These are phyloP conservation scores for Nakazawaea pomicola DNA, from an alignment of 805 yeast species.

Conservation along the genomic window DNA sequence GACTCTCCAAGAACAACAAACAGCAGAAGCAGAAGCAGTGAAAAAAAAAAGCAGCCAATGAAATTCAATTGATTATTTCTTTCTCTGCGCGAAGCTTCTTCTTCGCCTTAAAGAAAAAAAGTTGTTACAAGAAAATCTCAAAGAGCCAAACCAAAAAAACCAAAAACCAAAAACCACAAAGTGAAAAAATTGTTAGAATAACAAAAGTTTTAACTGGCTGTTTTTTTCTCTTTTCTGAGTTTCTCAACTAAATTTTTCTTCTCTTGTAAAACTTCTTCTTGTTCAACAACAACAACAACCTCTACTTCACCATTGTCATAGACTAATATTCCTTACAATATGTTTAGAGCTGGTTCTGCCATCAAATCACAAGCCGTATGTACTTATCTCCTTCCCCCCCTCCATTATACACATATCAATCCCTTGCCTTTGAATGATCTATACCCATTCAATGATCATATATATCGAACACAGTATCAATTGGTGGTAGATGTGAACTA, in stretches of 20 bases:
- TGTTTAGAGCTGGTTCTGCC: conserved; percentile 6
- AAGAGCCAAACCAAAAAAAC: too few species aligned
- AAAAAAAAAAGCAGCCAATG: too few species aligned
- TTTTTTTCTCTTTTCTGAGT: background rate
- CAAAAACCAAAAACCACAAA: too few species aligned
- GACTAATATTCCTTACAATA: background rate
- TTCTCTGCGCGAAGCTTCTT: too few species aligned
- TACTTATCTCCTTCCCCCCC: background rate
- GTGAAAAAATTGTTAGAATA: conserved; percentile 1
- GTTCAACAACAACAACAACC: background rate
- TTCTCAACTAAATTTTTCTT: background rate
- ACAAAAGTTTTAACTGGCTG: conserved; percentile 10
- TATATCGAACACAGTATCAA: too few species aligned
- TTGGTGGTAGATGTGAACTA: too few species aligned
- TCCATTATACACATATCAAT: background rate
- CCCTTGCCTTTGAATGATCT: background rate
- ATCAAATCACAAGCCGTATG: conserved; percentile 5
- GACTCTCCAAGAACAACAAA: too few species aligned
- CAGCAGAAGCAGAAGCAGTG: too few species aligned
- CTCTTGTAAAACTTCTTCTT: background rate
- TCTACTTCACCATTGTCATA: background rate
- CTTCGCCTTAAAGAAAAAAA: too few species aligned
- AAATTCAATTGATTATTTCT: too few species aligned
- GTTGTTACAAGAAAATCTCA: too few species aligned
- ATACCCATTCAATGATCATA: too few species aligned